phyloP scores from a whole-genome alignment of 1,284 basidiomycete species.

The Apiotrichum akiyoshidainum region DNA sequence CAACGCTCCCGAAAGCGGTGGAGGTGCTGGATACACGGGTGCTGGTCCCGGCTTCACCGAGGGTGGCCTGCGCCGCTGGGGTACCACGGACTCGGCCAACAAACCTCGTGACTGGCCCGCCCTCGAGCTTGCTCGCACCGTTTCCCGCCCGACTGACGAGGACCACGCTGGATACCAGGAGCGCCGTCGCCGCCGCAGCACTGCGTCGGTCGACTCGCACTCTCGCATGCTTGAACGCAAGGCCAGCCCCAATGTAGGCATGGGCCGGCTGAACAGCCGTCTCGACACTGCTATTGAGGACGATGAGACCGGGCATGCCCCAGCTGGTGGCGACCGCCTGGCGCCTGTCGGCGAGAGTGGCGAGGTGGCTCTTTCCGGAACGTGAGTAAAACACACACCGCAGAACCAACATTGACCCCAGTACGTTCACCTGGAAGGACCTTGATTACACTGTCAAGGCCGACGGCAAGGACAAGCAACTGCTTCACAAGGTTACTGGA shows the following conservation, averaged over 20 bases:
- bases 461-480: constrained; percentile 40
- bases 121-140: not conserved
- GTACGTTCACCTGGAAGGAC: constrained; percentile 52
- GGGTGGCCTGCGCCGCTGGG: not conserved
- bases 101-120: not conserved
- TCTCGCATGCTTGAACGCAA: not conserved
- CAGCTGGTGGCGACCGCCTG: not conserved
- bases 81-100: not conserved
- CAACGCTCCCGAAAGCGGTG: too few species aligned
- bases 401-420: not conserved
- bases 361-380: not conserved
- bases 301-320: not conserved
- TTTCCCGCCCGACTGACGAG: not conserved
- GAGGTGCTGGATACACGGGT: too few species aligned
- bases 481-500: constrained; percentile 55
- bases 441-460: constrained; percentile 53
- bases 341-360: not conserved
- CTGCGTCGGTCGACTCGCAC: not conserved
- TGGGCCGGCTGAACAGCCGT: too few species aligned
- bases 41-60: too few species aligned
- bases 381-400: not conserved
- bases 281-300: too few species aligned
- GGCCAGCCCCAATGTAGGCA: not conserved
- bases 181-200: not conserved
- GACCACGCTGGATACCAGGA: not conserved